Conservation (phyloP, 2,329 filamentous ascomycete genomes). For the Aspergillus piperis region DNA sequence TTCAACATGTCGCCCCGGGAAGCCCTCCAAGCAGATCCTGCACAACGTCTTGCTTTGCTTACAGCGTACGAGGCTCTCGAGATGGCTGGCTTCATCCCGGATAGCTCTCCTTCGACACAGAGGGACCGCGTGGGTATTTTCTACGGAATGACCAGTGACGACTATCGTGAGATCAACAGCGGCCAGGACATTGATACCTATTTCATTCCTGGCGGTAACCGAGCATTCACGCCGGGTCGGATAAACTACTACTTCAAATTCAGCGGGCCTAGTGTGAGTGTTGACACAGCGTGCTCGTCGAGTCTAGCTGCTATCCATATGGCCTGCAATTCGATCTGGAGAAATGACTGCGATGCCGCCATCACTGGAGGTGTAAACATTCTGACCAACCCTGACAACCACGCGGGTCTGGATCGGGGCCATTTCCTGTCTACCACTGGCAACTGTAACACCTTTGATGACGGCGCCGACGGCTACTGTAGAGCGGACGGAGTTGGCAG, state of each 20-base stretch:
- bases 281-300: conserved; percentile 80
- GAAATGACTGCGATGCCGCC: conserved; percentile 77
- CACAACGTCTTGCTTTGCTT: conserved; percentile 74
- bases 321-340: conserved; percentile 71
- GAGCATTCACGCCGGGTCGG: conserved; percentile 46
- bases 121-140: conserved; percentile 69
- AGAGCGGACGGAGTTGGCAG: conserved; percentile 75
- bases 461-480: conserved; percentile 79
- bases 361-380: conserved; percentile 76
- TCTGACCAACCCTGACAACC: conserved; percentile 79
- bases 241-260: conserved; percentile 72
- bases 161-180: conserved; percentile 75
- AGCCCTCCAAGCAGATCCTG: conserved; percentile 77
- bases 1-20: conserved; percentile 87
- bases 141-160: conserved; percentile 74
- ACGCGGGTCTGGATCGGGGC: conserved; percentile 72
- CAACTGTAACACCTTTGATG: conserved; percentile 78
- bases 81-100: conserved; percentile 75
- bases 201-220: conserved; percentile 66
- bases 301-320: conserved; percentile 71
- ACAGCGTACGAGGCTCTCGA: conserved; percentile 82
- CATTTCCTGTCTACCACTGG: conserved; percentile 71
- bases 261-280: conserved; percentile 69
- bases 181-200: conserved; percentile 71
- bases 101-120: conserved; percentile 68